Evolutionary conservation across 768 basidiomycete species (phyloP).

Genomic region (Pulveroboletus sp.): DNA sequence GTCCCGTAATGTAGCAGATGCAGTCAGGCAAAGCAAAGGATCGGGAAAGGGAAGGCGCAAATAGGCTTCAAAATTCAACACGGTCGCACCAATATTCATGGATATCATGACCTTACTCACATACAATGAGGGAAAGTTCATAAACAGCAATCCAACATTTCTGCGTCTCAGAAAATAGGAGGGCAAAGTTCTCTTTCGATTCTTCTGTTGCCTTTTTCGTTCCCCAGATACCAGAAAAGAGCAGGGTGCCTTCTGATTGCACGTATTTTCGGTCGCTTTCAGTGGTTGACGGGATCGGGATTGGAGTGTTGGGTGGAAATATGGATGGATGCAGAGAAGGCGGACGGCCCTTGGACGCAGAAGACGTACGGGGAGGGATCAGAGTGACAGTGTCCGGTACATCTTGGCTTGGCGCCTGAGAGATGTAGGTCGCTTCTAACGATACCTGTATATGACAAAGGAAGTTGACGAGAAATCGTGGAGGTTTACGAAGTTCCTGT

Average conservation of each 20-base stretch:
- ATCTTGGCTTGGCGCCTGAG: conserved; percentile 40
- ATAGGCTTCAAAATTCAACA: conserved; percentile 51
- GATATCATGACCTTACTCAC: conserved; percentile 46
- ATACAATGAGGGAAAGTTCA: conserved; percentile 70
- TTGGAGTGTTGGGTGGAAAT: conserved; percentile 80
- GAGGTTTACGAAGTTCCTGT: conserved; percentile 24
- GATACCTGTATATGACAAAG: conserved; percentile 73
- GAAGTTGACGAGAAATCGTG: conserved; percentile 49
- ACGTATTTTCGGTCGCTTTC: conserved; percentile 77
- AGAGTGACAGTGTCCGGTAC: conserved; percentile 37
- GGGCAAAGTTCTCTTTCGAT: conserved; percentile 54
- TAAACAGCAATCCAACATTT: conserved; percentile 79
- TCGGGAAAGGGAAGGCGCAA: conserved; percentile 65
- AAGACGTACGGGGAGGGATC: conserved; percentile 55
- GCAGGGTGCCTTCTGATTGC: conserved; percentile 70
- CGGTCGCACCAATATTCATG: neutral
- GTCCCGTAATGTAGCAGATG: conserved; percentile 85
- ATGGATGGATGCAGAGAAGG: conserved; percentile 56
- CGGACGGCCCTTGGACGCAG: conserved; percentile 36
- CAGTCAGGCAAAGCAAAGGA: conserved; percentile 81
- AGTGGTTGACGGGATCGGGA: conserved; percentile 73
- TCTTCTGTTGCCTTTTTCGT: conserved; percentile 43
- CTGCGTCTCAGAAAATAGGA: conserved; percentile 63
- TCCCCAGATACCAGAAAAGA: conserved; percentile 76
- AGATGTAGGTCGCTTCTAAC: conserved; percentile 79